phyloP scores from a whole-genome alignment of 768 basidiomycete genomes.

The Tricholoma saponaceum region DNA sequence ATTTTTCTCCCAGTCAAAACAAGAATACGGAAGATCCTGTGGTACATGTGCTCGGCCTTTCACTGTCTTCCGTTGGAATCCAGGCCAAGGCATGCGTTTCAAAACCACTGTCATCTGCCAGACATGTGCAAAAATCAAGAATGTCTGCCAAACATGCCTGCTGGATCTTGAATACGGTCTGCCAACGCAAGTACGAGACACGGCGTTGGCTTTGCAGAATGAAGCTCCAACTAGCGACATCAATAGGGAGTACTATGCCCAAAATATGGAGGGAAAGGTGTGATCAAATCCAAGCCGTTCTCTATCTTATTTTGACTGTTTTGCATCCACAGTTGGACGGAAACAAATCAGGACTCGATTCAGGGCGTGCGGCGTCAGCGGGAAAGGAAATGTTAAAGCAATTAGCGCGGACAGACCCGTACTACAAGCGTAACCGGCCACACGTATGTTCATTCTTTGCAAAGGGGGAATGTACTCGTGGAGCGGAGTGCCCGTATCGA shows the following conservation, averaged over 20 bases:
- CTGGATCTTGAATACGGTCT: slow-evolving; percentile 95
- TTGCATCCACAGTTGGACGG: slow-evolving; percentile 57
- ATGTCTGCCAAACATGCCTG: slow-evolving; percentile 96
- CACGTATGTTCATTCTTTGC: slow-evolving; percentile 93
- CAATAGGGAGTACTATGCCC: slow-evolving; percentile 92
- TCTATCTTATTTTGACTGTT: background rate
- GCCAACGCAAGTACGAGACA: slow-evolving; percentile 96
- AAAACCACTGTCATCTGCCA: slow-evolving; percentile 98
- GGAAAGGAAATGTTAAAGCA: slow-evolving; percentile 98
- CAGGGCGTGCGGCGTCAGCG: slow-evolving; percentile 63
- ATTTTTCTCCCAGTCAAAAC: slow-evolving; percentile 71
- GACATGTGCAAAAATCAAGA: slow-evolving; percentile 94
- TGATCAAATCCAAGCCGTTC: slow-evolving; percentile 11
- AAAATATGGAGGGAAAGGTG: slow-evolving; percentile 87
- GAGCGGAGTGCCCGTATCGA: slow-evolving; percentile 90
- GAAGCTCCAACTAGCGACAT: slow-evolving; percentile 96
- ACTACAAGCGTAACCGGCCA: slow-evolving; percentile 95
- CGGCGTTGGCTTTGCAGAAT: slow-evolving; percentile 79
- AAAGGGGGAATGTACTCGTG: slow-evolving; percentile 93
- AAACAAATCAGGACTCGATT: slow-evolving; percentile 59
- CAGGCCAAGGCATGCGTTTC: slow-evolving; percentile 87
- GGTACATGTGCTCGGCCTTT: slow-evolving; percentile 97
- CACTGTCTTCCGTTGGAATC: slow-evolving; percentile 98
- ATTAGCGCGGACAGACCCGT: slow-evolving; percentile 91
- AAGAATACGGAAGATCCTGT: slow-evolving; percentile 93